Evolutionary conservation across 2,329 filamentous ascomycete species (phyloP).

Genomic region (Calonectria crousiana): DNA sequence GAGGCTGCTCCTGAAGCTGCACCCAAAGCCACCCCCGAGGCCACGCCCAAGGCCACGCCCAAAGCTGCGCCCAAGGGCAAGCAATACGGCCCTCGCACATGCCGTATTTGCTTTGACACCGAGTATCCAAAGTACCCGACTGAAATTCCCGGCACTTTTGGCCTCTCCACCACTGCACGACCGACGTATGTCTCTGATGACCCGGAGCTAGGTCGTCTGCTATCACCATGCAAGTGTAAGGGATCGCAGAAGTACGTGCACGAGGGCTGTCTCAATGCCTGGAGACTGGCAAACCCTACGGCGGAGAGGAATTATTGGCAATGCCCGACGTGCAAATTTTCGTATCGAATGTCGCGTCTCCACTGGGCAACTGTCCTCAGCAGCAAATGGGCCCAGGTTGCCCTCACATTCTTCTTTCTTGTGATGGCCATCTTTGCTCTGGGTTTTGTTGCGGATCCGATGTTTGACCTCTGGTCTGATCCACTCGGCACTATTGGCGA

Average conservation of each 20-base stretch:
- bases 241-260: slow-evolving; percentile 95
- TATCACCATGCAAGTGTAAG: slow-evolving; percentile 93
- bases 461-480: slow-evolving; percentile 89
- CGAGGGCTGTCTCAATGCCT: slow-evolving; percentile 86
- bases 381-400: slow-evolving; percentile 74
- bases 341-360: slow-evolving; percentile 83
- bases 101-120: slow-evolving; percentile 88
- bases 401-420: slow-evolving; percentile 79
- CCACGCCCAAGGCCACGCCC: background rate
- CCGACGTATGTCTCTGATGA: slow-evolving; percentile 79
- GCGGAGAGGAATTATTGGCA: slow-evolving; percentile 81
- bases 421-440: slow-evolving; percentile 81
- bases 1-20: background rate
- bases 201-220: slow-evolving; percentile 78
- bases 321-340: slow-evolving; percentile 89
- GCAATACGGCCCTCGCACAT: slow-evolving; percentile 79
- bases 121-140: slow-evolving; percentile 63
- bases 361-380: slow-evolving; percentile 79
- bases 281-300: slow-evolving; percentile 80
- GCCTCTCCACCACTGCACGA: slow-evolving; percentile 49
- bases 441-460: slow-evolving; percentile 92
- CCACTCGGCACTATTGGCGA: slow-evolving; percentile 73
- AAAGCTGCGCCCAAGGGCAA: slow-evolving; percentile 33
- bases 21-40: slow-evolving; percentile 29
- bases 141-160: slow-evolving; percentile 47